Conservation (phyloP, 305 asterid genomes). For the Rubia tinctorum region DNA sequence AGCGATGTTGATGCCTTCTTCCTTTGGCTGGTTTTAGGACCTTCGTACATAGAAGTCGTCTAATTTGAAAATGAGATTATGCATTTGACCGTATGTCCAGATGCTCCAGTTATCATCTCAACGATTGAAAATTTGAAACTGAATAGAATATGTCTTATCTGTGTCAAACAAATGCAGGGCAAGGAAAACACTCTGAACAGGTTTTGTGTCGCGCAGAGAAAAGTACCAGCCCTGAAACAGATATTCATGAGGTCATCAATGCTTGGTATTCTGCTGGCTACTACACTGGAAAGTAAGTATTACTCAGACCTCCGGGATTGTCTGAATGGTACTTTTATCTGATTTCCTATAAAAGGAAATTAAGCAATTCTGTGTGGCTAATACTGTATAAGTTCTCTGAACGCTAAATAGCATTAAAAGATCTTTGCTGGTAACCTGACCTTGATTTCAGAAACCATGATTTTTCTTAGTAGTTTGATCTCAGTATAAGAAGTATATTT, state of each 20-base stretch:
- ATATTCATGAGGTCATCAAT: slow-evolving; percentile 52
- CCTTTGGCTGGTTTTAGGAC: not conserved
- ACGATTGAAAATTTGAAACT: not conserved
- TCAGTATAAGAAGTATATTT: too few species aligned
- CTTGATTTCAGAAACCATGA: not conserved
- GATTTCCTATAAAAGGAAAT: not conserved
- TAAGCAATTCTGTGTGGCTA: not conserved
- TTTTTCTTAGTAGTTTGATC: not conserved
- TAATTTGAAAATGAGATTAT: not conserved
- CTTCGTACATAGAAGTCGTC: not conserved
- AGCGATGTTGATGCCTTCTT: not conserved
- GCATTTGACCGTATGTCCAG: not conserved
- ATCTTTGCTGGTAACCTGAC: not conserved
- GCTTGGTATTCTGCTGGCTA: slow-evolving; percentile 83
- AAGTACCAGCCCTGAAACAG: slow-evolving; percentile 40
- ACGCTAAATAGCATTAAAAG: not conserved
- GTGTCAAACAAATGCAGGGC: slow-evolving; percentile 34
- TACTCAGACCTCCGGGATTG: not conserved
- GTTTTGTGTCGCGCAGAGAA: slow-evolving; percentile 24
- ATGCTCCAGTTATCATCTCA: slow-evolving; percentile 1
- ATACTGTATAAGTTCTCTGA: not conserved
- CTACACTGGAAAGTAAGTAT: slow-evolving; percentile 79
- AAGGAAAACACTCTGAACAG: slow-evolving; percentile 24
- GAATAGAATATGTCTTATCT: not conserved
- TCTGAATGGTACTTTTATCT: not conserved